phyloP scores from a whole-genome alignment of 2,329 filamentous ascomycete genomes.

The Incumbomyces delicatus region DNA sequence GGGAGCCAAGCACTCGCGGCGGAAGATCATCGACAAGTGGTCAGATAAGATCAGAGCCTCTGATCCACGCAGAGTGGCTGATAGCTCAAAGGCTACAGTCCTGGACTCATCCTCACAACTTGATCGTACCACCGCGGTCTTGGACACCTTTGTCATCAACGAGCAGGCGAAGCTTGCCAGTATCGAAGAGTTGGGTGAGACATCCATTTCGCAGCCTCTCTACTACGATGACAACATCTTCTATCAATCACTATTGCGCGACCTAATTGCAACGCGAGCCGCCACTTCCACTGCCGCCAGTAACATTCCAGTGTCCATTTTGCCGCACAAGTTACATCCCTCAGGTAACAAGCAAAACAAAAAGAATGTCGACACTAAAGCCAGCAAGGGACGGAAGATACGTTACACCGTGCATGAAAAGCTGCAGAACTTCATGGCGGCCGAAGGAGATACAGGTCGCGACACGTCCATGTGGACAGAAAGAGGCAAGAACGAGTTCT shows the following conservation, averaged over 20 bases:
- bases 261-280: conserved; percentile 75
- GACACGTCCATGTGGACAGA: conserved; percentile 72
- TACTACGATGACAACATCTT: conserved; percentile 86
- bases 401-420: conserved; percentile 94
- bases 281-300: conserved; percentile 37
- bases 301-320: conserved; percentile 25
- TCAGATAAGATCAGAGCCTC: conserved; percentile 64
- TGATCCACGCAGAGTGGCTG: conserved; percentile 35
- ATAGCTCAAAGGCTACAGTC: conserved; percentile 51
- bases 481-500: conserved; percentile 65
- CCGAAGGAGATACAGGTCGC: conserved; percentile 37
- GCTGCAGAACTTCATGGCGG: conserved; percentile 94
- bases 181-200: conserved; percentile 26
- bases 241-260: conserved; percentile 85
- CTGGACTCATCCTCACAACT: conserved; percentile 36
- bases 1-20: conserved; percentile 50
- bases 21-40: conserved; percentile 78
- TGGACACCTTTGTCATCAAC: conserved; percentile 36
- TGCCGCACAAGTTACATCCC: conserved; percentile 30
- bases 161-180: conserved; percentile 32
- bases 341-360: conserved; percentile 47
- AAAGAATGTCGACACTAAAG: conserved; percentile 76
- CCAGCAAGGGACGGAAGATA: conserved; percentile 90
- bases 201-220: conserved; percentile 41
- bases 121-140: conserved; percentile 40